These are phyloP conservation scores for Cystobasidiaceae sp. DNA, from an alignment of 1,284 basidiomycete species.

Conservation along the genomic window DNA sequence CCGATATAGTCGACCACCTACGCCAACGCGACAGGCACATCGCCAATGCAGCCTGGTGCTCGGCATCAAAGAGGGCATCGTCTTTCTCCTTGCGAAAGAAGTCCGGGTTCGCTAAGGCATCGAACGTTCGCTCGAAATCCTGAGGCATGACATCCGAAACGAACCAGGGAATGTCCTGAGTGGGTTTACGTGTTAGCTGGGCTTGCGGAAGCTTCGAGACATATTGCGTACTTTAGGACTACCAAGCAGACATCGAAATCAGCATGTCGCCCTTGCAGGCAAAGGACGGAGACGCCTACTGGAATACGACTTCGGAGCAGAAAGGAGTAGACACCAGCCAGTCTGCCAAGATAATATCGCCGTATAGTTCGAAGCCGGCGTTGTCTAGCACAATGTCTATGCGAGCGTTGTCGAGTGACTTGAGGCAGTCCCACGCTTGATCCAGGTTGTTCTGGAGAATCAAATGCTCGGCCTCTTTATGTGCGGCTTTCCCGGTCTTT, in stretches of 20 bases:
- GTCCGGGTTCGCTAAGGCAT: constrained; percentile 50
- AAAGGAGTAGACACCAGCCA: constrained; percentile 85
- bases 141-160: constrained; percentile 55
- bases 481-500: constrained; percentile 60
- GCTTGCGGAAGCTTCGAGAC: not conserved
- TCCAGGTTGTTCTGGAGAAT: constrained; percentile 81
- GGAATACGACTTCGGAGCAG: constrained; percentile 74
- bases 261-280: not conserved
- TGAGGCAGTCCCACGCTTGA: constrained; percentile 68
- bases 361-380: constrained; percentile 78
- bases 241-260: not conserved
- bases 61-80: constrained; percentile 56
- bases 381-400: constrained; percentile 70
- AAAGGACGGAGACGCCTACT: constrained; percentile 56
- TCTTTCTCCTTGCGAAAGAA: constrained; percentile 55
- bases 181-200: constrained; percentile 49
- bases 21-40: constrained; percentile 52
- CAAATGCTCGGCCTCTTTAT: constrained; percentile 64
- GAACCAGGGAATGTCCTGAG: constrained; percentile 88
- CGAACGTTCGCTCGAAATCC: constrained; percentile 47
- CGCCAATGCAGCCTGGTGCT: constrained; percentile 68
- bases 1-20: no score
- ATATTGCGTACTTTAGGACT: not conserved
- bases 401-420: constrained; percentile 68
- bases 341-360: constrained; percentile 90